These are phyloP conservation scores for Auricularia sp. DNA, from an alignment of 768 basidiomycete species.

Conservation along the genomic window DNA sequence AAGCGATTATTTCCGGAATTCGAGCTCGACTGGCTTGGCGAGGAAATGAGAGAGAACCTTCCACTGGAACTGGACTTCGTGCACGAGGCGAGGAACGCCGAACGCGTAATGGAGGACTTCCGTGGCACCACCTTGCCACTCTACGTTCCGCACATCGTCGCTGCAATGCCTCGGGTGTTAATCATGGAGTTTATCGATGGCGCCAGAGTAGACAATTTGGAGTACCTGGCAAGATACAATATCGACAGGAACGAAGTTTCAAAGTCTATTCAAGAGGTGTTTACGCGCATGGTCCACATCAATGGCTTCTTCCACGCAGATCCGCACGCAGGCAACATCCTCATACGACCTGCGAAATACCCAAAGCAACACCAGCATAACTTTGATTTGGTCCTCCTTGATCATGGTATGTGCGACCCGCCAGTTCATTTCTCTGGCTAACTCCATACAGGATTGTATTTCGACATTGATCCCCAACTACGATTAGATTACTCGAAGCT, in stretches of 20 bases:
- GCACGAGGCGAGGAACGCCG: constrained; percentile 81
- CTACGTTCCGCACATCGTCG: constrained; percentile 74
- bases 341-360: constrained; percentile 67
- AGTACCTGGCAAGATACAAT: constrained; percentile 65
- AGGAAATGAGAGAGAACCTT: constrained; percentile 89
- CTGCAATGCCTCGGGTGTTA: constrained; percentile 73
- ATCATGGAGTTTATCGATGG: constrained; percentile 95
- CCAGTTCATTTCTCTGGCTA: not conserved
- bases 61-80: constrained; percentile 94
- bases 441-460: constrained; percentile 45
- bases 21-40: constrained; percentile 86
- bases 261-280: constrained; percentile 81
- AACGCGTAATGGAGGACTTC: constrained; percentile 63
- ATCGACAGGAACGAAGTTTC: constrained; percentile 95
- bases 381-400: constrained; percentile 91
- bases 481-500: constrained; percentile 79
- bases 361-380: constrained; percentile 75
- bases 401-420: constrained; percentile 48
- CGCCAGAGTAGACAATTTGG: constrained; percentile 77
- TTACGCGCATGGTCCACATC: constrained; percentile 90
- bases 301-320: constrained; percentile 68
- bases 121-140: constrained; percentile 51
- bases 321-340: constrained; percentile 87
- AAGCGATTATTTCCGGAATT: constrained; percentile 93
- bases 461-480: constrained; percentile 73